Evolutionary conservation across 2,329 filamentous ascomycete genomes (phyloP).

Genomic region (Bipolaris gigantea): DNA sequence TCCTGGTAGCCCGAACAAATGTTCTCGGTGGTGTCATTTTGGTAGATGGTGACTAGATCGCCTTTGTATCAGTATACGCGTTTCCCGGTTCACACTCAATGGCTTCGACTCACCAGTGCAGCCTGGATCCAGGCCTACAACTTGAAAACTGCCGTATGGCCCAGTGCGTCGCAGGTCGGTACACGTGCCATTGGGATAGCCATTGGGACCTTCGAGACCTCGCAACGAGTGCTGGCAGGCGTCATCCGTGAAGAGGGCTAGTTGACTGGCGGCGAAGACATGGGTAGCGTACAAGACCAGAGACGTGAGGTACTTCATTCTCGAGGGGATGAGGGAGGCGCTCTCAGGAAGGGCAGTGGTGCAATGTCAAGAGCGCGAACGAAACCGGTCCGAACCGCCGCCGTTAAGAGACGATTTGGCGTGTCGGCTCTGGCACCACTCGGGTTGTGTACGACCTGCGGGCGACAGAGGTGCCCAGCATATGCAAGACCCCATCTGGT

Average conservation of each 20-base stretch:
- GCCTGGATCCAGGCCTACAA: conserved; percentile 29
- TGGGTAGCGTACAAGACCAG: background rate
- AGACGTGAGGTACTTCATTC: background rate
- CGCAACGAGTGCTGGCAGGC: conserved; percentile 14
- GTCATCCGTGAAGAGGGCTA: conserved; percentile 15
- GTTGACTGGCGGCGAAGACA: conserved; percentile 3
- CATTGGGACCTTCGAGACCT: conserved; percentile 18
- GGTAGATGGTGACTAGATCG: conserved; percentile 6
- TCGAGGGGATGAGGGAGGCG: background rate
- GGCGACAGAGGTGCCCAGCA: background rate
- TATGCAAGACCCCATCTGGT: background rate
- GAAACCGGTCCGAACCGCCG: background rate
- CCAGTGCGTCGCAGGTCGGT: conserved; percentile 18
- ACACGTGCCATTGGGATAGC: conserved; percentile 22
- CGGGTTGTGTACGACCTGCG: background rate
- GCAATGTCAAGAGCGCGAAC: background rate
- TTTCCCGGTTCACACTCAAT: background rate
- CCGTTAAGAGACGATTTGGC: conserved; percentile 2
- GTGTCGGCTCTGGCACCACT: background rate
- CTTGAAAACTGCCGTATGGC: conserved; percentile 24
- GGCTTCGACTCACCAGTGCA: conserved; percentile 22
- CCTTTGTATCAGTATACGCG: background rate
- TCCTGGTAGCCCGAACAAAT: conserved; percentile 8
- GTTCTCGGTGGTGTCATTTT: conserved; percentile 5
- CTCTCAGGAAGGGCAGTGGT: background rate